These are phyloP conservation scores for Pseudogymnoascus sp. DNA, from an alignment of 2,329 filamentous ascomycete species.

Conservation along the genomic window DNA sequence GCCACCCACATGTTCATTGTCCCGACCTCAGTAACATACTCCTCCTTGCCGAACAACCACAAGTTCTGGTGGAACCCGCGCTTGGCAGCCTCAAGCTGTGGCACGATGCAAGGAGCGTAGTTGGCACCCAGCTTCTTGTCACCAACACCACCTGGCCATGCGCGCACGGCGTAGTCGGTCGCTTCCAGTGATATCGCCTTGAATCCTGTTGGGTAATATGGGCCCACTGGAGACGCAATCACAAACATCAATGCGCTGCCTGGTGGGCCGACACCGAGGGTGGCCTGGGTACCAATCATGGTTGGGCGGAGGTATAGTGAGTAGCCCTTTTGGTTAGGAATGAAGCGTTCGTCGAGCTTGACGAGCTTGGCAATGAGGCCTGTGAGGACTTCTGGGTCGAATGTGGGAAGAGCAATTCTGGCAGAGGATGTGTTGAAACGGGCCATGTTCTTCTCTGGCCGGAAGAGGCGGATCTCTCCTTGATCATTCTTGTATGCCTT, in stretches of 20 bases:
- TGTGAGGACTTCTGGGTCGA: constrained; percentile 65
- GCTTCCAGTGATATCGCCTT: constrained; percentile 94
- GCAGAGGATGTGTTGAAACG: constrained; percentile 85
- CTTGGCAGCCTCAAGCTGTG: constrained; percentile 83
- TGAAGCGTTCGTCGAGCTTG: constrained; percentile 78
- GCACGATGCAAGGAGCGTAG: constrained; percentile 98
- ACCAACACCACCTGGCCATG: constrained; percentile 95
- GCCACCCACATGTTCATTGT: constrained; percentile 98
- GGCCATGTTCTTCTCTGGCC: constrained; percentile 93
- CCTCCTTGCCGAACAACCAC: constrained; percentile 93
- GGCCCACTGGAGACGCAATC: constrained; percentile 92
- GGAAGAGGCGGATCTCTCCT: constrained; percentile 77
- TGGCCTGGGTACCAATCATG: constrained; percentile 94
- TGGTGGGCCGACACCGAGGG: constrained; percentile 85
- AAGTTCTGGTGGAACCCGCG: constrained; percentile 96
- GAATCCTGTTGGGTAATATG: constrained; percentile 97
- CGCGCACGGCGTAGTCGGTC: constrained; percentile 91
- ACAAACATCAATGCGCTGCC: constrained; percentile 87
- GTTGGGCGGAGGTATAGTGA: constrained; percentile 92
- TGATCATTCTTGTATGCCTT: constrained; percentile 91
- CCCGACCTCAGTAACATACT: constrained; percentile 93
- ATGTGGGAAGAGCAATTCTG: constrained; percentile 86
- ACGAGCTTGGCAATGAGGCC: constrained; percentile 74
- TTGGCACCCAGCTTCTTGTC: constrained; percentile 98
- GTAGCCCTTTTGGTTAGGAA: constrained; percentile 79